Base-by-base conservation (phyloP, 257 asterid genomes). In the Solanum bulbocastanum region DNA sequence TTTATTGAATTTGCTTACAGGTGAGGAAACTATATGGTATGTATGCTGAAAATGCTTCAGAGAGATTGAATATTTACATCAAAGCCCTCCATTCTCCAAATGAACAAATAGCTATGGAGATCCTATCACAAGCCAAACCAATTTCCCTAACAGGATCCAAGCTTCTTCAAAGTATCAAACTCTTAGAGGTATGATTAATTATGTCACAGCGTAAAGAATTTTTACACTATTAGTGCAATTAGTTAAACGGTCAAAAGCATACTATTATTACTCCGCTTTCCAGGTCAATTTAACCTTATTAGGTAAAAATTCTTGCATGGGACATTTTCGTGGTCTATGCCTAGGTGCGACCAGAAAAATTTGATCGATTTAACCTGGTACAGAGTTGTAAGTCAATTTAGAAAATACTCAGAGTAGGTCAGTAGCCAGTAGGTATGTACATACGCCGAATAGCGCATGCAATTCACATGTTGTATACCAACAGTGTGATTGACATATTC, bases 81-180 rank as follows among this genome's bases (percentile, higher is more conserved):
- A 89, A 89, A 89, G 95, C 94, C 62, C 83, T 90, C 37, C 86
- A 33, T 36, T 87, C 90, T 1, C 71, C 35, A 4, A 92, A 92
- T 86, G 85, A 60, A 7, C 60, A 16, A 5, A 40, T 88, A 14
- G 91, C 91, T 46, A 44, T 72, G 79, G 93, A 92, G 18, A 86
- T 93, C 20, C 40, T 89, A 33, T 82, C 90, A 1, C 92, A 88
- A 88, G 93, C 94, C 87, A 93, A 89, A 72, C 92, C 94, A 83
- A 82, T 94, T 71, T 88, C 94, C 39, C 93, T 85, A 69, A 89
- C 94, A 8, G 96, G 95, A 68, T 62, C 88, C 62, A 94, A 93
- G 91, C 93, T 94, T 78, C 88, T 93, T 42, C 87, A 90, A 5
- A 91, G 89, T 33, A 94, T 94, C 76, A 76, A n/a, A 87, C 89